Conservation (phyloP, 805 yeast genomes). For the Yarrowia osloensis region DNA sequence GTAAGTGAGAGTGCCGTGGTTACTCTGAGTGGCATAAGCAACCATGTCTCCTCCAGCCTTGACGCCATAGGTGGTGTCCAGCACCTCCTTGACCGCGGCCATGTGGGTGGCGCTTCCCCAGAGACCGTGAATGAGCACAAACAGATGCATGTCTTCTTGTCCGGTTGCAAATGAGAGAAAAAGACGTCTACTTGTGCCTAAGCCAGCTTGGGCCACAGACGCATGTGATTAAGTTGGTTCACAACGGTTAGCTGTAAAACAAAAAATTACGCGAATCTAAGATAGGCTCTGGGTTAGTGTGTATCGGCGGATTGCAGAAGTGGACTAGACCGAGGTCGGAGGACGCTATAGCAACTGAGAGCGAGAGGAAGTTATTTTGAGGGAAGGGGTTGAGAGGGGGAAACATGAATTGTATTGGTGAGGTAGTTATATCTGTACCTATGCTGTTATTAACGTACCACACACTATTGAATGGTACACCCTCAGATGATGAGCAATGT, state of each 20-base stretch:
- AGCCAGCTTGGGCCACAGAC: conserved; percentile 23
- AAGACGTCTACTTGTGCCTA: neutral
- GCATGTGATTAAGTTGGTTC: conserved; percentile 23
- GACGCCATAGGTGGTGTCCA: conserved; percentile 42
- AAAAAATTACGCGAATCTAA: neutral
- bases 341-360: neutral
- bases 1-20: conserved; percentile 72
- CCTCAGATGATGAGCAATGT: neutral
- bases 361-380: neutral
- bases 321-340: neutral
- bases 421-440: too few relatives aligned
- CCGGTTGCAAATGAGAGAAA: neutral
- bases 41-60: conserved; percentile 41
- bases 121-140: conserved; percentile 75
- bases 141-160: conserved; percentile 52
- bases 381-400: neutral
- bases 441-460: too few relatives aligned
- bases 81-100: conserved; percentile 49
- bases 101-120: conserved; percentile 71
- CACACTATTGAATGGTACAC: too few relatives aligned
- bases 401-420: too few relatives aligned
- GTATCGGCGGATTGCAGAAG: neutral
- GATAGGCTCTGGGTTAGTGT: neutral
- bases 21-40: conserved; percentile 53
- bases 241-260: neutral